These are phyloP conservation scores for Penicillium tannophilum DNA, from an alignment of 495 filamentous ascomycete species.

Conservation along the genomic window DNA sequence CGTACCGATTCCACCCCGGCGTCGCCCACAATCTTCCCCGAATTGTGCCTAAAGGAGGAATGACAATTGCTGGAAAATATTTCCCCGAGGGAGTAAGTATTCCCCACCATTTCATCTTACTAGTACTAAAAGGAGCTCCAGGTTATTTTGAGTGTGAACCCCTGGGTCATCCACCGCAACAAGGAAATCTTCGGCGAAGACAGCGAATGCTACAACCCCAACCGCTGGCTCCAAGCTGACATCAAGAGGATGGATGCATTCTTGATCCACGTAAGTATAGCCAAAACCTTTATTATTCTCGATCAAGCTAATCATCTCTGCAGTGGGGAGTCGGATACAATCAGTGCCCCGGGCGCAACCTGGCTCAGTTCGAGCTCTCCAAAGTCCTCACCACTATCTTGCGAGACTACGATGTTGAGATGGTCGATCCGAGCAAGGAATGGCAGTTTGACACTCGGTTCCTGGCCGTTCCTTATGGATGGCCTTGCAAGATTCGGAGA, in stretches of 20 bases:
- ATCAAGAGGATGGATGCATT: slow-evolving; percentile 35
- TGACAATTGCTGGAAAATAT: slow-evolving; percentile 33
- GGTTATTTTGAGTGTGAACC: slow-evolving; percentile 45
- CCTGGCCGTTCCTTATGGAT: slow-evolving; percentile 37
- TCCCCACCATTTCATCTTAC: not conserved
- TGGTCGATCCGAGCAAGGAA: slow-evolving; percentile 37
- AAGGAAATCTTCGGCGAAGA: slow-evolving; percentile 46
- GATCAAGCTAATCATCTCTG: not conserved
- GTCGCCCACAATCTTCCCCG: slow-evolving; percentile 31
- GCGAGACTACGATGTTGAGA: slow-evolving; percentile 44
- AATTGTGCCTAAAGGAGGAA: slow-evolving; percentile 30
- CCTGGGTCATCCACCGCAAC: slow-evolving; percentile 47
- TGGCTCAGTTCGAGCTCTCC: slow-evolving; percentile 48
- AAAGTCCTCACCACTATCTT: slow-evolving; percentile 44
- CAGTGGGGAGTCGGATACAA: slow-evolving; percentile 49
- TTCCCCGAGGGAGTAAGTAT: slow-evolving; percentile 39
- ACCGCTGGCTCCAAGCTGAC: slow-evolving; percentile 43
- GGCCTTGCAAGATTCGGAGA: slow-evolving; percentile 34
- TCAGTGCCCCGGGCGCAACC: slow-evolving; percentile 43
- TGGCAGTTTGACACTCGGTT: slow-evolving; percentile 45
- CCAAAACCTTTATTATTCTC: not conserved
- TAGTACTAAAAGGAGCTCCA: slow-evolving; percentile 14
- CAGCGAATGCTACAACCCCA: slow-evolving; percentile 45
- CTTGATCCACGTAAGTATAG: slow-evolving; percentile 31
- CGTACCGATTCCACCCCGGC: slow-evolving; percentile 48